phyloP scores from a whole-genome alignment of 2,329 filamentous ascomycete genomes.

The Ilyonectria sp. region DNA sequence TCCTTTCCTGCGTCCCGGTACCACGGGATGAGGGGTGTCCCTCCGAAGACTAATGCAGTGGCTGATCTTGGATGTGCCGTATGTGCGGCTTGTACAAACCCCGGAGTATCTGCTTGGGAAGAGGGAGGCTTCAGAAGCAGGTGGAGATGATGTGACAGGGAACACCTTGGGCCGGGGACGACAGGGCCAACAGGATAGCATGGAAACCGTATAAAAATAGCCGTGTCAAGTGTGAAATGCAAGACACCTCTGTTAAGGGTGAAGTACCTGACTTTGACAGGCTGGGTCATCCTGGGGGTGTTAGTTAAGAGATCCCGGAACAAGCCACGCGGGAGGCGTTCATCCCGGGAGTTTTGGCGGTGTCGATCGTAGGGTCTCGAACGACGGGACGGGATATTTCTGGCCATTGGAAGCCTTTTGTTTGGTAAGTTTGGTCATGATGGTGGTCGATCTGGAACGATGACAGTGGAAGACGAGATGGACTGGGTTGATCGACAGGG shows the following conservation, averaged over 20 bases:
- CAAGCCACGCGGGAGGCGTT: constrained; percentile 13
- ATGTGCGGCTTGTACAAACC: not conserved
- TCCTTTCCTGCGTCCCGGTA: not conserved
- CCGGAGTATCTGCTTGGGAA: not conserved
- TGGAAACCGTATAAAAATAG: not conserved
- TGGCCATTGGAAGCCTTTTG: not conserved
- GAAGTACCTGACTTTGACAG: not conserved
- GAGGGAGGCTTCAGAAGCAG: not conserved
- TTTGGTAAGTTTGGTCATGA: not conserved
- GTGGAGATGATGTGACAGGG: constrained; percentile 21
- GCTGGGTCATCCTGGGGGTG: not conserved
- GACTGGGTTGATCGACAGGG: constrained; percentile 25
- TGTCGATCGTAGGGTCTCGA: constrained; percentile 5
- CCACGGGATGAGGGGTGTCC: not conserved
- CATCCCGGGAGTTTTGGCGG: not conserved
- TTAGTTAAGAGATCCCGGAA: not conserved
- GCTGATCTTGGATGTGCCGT: not conserved
- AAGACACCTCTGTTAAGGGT: not conserved
- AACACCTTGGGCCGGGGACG: not conserved
- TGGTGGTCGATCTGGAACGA: not conserved
- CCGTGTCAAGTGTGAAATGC: not conserved
- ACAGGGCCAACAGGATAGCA: not conserved
- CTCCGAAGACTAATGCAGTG: not conserved
- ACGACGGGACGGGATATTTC: not conserved
- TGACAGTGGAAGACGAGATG: constrained; percentile 5